Conservation (phyloP, 1,284 basidiomycete genomes). For the Inonotus hispidus region DNA sequence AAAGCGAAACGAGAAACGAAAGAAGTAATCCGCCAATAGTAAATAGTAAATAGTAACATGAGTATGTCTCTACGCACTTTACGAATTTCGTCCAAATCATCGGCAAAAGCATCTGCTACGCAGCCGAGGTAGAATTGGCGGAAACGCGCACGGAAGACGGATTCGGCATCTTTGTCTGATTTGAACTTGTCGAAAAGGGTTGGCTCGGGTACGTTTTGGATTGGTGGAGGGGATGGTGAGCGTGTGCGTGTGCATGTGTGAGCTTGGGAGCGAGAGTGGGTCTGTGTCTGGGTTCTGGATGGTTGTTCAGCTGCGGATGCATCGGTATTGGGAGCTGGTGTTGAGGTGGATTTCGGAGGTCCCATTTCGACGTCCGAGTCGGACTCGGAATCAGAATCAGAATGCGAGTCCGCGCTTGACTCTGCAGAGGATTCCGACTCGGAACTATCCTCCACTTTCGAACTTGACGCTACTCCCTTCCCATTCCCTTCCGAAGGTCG, state of each 20-base stretch:
- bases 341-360: not conserved
- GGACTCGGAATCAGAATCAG: conserved; percentile 22
- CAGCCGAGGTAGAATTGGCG: conserved; percentile 77
- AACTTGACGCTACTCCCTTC: too few species aligned
- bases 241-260: conserved; percentile 1
- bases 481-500: conserved; percentile 17
- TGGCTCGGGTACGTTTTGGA: conserved; percentile 47
- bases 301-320: conserved; percentile 20
- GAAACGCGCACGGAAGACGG: conserved; percentile 56
- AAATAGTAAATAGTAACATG: too few species aligned
- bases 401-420: conserved; percentile 19
- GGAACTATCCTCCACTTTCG: conserved; percentile 8
- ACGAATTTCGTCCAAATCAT: conserved; percentile 70
- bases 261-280: too few species aligned
- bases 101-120: conserved; percentile 70
- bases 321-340: conserved; percentile 16
- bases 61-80: conserved; percentile 55
- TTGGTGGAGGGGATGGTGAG: conserved; percentile 43
- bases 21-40: not conserved
- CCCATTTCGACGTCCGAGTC: not conserved
- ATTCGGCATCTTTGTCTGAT: conserved; percentile 37
- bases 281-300: conserved; percentile 5
- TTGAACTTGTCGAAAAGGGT: conserved; percentile 22
- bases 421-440: conserved; percentile 21
- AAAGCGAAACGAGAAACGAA: not conserved